Percentiles rank a stretch among this genome's conserved stretches.
Conservation (phyloP, 1,284 basidiomycete genomes). For the Sanguinoderma infundibulare region DNA sequence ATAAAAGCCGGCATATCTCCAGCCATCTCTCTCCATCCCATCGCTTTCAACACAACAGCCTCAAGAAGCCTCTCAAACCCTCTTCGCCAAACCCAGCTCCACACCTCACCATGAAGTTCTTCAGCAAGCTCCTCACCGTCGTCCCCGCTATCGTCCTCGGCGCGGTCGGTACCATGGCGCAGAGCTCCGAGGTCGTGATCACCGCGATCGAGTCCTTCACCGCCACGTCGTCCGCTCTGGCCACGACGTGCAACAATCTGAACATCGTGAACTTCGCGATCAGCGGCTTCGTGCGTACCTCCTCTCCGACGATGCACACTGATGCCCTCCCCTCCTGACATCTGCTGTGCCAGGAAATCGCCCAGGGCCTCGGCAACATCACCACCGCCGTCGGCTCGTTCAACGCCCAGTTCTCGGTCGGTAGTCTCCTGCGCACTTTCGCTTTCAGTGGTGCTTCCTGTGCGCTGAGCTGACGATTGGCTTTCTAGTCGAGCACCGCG, state of each 20-base stretch:
- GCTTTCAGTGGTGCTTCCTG: too few relatives aligned
- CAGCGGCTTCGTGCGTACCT: not conserved
- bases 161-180: not conserved
- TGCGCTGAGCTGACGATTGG: not conserved
- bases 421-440: not conserved
- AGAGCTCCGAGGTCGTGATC: not conserved
- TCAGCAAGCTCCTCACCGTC: not conserved
- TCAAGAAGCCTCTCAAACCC: too few relatives aligned
- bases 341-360: not conserved
- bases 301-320: too few relatives aligned
- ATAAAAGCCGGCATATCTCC: not conserved
- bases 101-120: not conserved
- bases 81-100: not conserved
- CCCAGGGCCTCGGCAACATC: slow-evolving; percentile 4
- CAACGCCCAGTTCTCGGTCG: not conserved
- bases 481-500: not conserved
- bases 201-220: not conserved
- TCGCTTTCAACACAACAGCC: not conserved
- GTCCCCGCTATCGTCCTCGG: not conserved
- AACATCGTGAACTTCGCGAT: not conserved
- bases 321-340: too few relatives aligned
- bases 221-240: not conserved
- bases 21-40: not conserved
- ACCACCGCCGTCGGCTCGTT: slow-evolving; percentile 2
- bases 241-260: not conserved